These are phyloP conservation scores for Lasiosphaeris hirsuta DNA, from an alignment of 495 filamentous ascomycete species.

Conservation along the genomic window DNA sequence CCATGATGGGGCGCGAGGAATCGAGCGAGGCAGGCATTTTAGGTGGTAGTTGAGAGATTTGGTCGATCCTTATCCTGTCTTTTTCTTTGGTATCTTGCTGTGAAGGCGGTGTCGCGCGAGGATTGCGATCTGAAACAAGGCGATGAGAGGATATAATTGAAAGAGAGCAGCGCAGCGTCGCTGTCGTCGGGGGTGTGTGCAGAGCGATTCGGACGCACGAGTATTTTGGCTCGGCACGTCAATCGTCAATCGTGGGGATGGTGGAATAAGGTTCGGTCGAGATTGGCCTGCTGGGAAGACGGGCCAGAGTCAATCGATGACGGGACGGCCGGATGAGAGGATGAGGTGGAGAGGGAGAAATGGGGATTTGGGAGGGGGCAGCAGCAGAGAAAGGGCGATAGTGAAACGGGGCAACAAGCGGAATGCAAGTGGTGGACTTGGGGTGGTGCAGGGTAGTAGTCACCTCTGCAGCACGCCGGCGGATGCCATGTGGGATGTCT, in stretches of 20 bases:
- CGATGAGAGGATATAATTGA: background rate
- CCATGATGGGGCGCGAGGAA: conserved; percentile 74
- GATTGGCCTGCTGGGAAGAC: background rate
- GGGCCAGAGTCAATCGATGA: conserved; percentile 7
- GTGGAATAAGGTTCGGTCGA: background rate
- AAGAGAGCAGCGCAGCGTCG: background rate
- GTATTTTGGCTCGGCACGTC: too few relatives aligned
- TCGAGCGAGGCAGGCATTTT: conserved; percentile 67
- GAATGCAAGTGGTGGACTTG: background rate
- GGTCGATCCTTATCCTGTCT: conserved; percentile 3
- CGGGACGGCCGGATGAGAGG: conserved; percentile 5
- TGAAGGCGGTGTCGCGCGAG: conserved; percentile 8
- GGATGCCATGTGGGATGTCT: conserved; percentile 6
- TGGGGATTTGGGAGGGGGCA: conserved; percentile 5
- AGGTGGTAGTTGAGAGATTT: conserved; percentile 23
- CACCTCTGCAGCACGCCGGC: conserved; percentile 4
- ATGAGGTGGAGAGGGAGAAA: conserved; percentile 8
- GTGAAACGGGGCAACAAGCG: conserved; percentile 3
- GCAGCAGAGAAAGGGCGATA: background rate
- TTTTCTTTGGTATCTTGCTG: conserved; percentile 9
- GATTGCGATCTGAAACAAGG: conserved; percentile 15
- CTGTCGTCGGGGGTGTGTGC: too few relatives aligned
- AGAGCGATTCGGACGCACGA: too few relatives aligned
- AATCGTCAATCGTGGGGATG: background rate
- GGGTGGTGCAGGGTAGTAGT: background rate